phyloP scores from a whole-genome alignment of 129 eudicot species.

The Apium graveolens region DNA sequence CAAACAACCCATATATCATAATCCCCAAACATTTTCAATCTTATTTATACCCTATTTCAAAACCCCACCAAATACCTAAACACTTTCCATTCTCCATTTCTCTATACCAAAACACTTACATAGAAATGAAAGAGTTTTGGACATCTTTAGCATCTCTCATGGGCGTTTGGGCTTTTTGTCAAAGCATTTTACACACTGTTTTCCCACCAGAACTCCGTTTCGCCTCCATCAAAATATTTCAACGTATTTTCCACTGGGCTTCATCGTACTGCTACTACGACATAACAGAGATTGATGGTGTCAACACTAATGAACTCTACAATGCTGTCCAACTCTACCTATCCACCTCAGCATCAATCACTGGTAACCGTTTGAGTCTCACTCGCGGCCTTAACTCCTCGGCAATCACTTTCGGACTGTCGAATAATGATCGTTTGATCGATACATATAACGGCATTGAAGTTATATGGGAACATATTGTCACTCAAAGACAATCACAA shows the following conservation, averaged over 20 bases:
- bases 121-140: slow-evolving; percentile 79
- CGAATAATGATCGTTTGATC: slow-evolving; percentile 70
- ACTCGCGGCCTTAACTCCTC: slow-evolving; percentile 80
- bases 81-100: too few species aligned
- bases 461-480: slow-evolving; percentile 88
- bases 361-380: slow-evolving; percentile 53
- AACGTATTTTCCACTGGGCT: slow-evolving; percentile 63
- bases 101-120: background rate
- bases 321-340: slow-evolving; percentile 91
- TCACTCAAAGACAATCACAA: slow-evolving; percentile 63
- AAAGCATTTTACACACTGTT: slow-evolving; percentile 70
- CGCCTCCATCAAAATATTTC: slow-evolving; percentile 44
- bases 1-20: background rate
- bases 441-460: slow-evolving; percentile 46
- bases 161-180: slow-evolving; percentile 88
- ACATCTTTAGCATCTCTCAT: slow-evolving; percentile 84
- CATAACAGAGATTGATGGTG: slow-evolving; percentile 97
- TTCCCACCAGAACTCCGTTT: slow-evolving; percentile 87
- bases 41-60: too few species aligned
- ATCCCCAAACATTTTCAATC: background rate
- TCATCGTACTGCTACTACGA: slow-evolving; percentile 85
- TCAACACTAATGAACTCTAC: slow-evolving; percentile 93
- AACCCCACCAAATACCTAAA: too few species aligned
- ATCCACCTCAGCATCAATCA: slow-evolving; percentile 51
- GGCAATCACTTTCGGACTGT: slow-evolving; percentile 64